Evolutionary conservation across 2,329 filamentous ascomycete genomes (phyloP).

Genomic region (Ophiostoma piceae): DNA sequence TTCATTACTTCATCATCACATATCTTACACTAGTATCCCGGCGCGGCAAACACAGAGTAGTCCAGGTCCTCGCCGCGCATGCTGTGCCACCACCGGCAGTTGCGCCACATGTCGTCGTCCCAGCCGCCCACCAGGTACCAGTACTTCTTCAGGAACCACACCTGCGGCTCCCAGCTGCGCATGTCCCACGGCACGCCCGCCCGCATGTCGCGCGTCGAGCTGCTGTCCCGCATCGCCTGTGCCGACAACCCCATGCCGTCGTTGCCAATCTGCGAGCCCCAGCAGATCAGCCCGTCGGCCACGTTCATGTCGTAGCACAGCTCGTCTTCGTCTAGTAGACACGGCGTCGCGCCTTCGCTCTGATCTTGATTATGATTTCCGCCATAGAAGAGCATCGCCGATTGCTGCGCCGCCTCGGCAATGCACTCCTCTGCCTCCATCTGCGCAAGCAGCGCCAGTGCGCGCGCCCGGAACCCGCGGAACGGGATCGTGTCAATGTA

Average conservation of each 20-base stretch:
- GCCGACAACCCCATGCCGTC: slow-evolving; percentile 19
- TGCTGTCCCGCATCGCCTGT: slow-evolving; percentile 24
- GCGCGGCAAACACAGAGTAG: slow-evolving; percentile 25
- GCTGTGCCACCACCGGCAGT: slow-evolving; percentile 28
- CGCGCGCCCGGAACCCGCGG: slow-evolving; percentile 32
- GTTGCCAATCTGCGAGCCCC: slow-evolving; percentile 33
- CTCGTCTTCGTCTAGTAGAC: slow-evolving; percentile 35
- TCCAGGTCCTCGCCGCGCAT: slow-evolving; percentile 28
- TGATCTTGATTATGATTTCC: no score
- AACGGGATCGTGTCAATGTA: slow-evolving; percentile 38
- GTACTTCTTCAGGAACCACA: slow-evolving; percentile 41
- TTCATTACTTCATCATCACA: neutral
- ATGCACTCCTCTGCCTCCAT: slow-evolving; percentile 23
- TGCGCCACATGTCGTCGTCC: slow-evolving; percentile 29
- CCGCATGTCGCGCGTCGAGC: slow-evolving; percentile 29
- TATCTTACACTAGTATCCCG: slow-evolving; percentile 8
- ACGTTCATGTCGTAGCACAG: slow-evolving; percentile 36
- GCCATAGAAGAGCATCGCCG: neutral
- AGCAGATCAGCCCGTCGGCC: slow-evolving; percentile 37
- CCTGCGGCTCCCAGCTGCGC: slow-evolving; percentile 42
- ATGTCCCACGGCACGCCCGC: slow-evolving; percentile 42
- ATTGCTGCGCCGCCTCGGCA: slow-evolving; percentile 10
- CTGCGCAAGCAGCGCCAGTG: slow-evolving; percentile 29
- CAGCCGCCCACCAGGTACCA: slow-evolving; percentile 29
- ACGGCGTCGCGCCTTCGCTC: neutral